Base-by-base conservation (phyloP, 345 rosid species). In the Corchorus olitorius region DNA sequence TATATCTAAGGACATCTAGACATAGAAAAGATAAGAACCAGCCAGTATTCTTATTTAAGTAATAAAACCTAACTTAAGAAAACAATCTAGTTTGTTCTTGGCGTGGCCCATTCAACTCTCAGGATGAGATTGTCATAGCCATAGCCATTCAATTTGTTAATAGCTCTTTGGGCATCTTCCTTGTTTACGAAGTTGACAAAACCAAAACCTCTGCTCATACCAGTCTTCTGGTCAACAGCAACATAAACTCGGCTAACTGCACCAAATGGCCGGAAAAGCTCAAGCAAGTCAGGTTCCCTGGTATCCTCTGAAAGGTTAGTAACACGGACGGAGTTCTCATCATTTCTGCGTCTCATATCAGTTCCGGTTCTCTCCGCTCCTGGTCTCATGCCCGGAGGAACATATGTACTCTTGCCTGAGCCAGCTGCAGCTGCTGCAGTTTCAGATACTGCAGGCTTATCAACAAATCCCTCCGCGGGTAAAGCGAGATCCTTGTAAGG, bases 101-200 rank as follows among this genome's bases (percentile, higher is more conserved):
- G 97, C 9, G 96, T 90, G 0, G 97, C 97, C 98, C 99, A 95
- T 78, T 92, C 94, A 33, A 93, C 98, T 71, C 91, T 86, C 48
- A 95, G 98, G 81, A 95, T 95, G 71, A 95, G 97, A 81, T 84
- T 95, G 78, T 92, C 98, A 70, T 93, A 93, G 64, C 99, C 99
- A 82, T 95, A 95, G 1, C 97, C 98, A 65, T 95, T 90, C 70
- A 93, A 80, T 78, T 93, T 93, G 88, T 87, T 86, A 87, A 95
- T 92, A 1, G 99, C 99, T 78, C 90, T 81, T 80, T 93, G 90
- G 16, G 94, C 97, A 73, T 93, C 97, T 72, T 93, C 99, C 77
- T 90, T 87, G 90, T 82, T 92, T 65, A 89, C 91, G 71, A 93
- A 93, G 83, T 91, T 95, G 27, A 92, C 97, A 65, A 93, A 95